Evolutionary conservation across 352 stramenopile genomes (phyloP).

Genomic region (Blastocystis sp.): DNA sequence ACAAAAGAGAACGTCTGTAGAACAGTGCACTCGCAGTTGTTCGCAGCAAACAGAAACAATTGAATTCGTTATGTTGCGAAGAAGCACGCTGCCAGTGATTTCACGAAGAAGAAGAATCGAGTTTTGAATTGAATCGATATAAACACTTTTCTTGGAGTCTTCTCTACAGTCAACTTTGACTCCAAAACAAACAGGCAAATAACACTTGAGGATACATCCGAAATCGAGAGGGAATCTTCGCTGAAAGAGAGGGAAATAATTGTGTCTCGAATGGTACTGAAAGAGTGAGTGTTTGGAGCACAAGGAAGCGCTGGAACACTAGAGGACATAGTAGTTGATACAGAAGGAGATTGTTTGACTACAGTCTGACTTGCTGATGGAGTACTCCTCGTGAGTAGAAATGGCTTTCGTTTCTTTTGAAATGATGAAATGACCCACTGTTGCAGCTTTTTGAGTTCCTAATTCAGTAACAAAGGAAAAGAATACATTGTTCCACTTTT

Average conservation of each 20-base stretch:
- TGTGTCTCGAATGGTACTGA: neutral
- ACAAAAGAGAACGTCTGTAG: neutral
- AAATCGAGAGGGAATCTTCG: neutral
- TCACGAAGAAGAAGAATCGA: neutral
- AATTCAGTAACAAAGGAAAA: neutral
- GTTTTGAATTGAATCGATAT: neutral
- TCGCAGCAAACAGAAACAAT: neutral
- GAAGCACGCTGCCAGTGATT: neutral
- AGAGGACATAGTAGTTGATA: too few relatives aligned
- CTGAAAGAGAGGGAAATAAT: neutral
- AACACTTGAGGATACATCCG: neutral
- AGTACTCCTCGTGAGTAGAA: neutral
- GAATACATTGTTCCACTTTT: neutral
- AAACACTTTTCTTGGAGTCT: slow-evolving; percentile 37
- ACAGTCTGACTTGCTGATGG: neutral
- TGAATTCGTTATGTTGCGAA: neutral
- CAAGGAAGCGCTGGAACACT: too few relatives aligned
- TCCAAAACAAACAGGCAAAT: neutral
- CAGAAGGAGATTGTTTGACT: too few relatives aligned
- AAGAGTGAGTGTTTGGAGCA: too few relatives aligned
- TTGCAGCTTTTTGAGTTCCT: neutral
- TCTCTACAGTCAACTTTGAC: neutral
- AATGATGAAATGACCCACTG: neutral
- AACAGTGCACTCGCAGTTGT: slow-evolving; percentile 18
- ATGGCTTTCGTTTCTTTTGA: neutral